Percentiles rank a stretch among this genome's conserved stretches.
Conservation (phyloP, 2,329 filamentous ascomycete species). For the Fusarium irregulare region DNA sequence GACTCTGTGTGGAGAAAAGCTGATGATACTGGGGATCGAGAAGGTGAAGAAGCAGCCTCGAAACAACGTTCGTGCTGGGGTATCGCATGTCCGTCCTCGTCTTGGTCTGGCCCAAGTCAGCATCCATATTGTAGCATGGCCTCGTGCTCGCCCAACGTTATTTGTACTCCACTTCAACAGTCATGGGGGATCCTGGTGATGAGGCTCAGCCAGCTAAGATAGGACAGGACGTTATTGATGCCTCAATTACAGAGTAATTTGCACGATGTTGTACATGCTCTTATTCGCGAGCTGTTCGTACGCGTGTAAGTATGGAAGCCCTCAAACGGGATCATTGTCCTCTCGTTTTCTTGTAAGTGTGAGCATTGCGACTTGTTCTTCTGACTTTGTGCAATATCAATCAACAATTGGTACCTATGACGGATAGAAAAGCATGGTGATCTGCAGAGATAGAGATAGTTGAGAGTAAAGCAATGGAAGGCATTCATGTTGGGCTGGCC, state of each 20-base stretch:
- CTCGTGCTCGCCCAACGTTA: constrained; percentile 19
- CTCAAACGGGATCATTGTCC: constrained; percentile 4
- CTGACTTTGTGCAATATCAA: constrained; percentile 24
- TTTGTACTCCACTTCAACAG: constrained; percentile 24
- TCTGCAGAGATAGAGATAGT: not conserved
- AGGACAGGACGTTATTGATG: constrained; percentile 29
- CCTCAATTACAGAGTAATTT: constrained; percentile 20
- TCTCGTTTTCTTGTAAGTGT: constrained; percentile 1
- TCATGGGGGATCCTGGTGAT: constrained; percentile 18
- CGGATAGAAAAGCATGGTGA: constrained; percentile 1
- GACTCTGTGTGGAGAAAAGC: constrained; percentile 41
- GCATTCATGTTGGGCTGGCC: not conserved
- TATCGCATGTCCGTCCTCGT: constrained; percentile 25
- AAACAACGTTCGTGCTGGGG: constrained; percentile 40
- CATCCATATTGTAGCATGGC: constrained; percentile 5
- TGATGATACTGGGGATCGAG: constrained; percentile 37
- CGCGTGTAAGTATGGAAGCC: constrained; percentile 29
- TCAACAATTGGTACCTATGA: constrained; percentile 16
- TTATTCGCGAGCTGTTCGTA: constrained; percentile 4
- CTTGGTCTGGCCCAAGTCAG: constrained; percentile 5
- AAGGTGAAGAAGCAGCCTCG: constrained; percentile 21
- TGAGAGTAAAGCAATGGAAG: not conserved
- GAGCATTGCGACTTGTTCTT: constrained; percentile 27
- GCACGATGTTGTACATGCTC: constrained; percentile 14
- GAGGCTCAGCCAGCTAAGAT: constrained; percentile 28